phyloP scores from a whole-genome alignment of 2,329 filamentous ascomycete species.

The Microascus cirrosus region DNA sequence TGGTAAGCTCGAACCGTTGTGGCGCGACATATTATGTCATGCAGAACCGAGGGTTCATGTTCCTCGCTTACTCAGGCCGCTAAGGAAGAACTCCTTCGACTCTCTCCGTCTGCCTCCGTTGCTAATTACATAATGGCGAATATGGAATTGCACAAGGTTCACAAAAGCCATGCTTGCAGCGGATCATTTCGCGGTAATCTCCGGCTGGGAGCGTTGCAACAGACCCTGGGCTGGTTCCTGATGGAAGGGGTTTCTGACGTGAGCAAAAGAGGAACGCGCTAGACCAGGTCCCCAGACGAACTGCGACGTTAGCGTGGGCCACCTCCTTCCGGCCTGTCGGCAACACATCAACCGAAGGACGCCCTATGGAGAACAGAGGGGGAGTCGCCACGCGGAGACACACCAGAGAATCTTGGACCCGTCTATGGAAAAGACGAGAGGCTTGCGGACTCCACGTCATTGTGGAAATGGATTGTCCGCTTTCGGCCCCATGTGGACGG shows the following conservation, averaged over 20 bases:
- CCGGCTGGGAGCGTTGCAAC: not conserved
- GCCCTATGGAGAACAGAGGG: too few species aligned
- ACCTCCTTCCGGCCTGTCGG: too few species aligned
- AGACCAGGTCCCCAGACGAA: not conserved
- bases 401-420: too few species aligned
- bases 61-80: too few species aligned
- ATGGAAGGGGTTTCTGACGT: not conserved
- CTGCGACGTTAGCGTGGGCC: not conserved
- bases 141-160: not conserved
- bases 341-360: too few species aligned
- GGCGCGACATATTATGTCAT: not conserved
- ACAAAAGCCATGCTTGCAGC: not conserved
- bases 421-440: too few species aligned
- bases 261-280: not conserved
- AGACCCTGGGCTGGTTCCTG: not conserved
- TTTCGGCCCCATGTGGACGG: not conserved
- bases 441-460: not conserved
- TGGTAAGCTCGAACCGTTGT: not conserved
- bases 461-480: not conserved
- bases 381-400: too few species aligned
- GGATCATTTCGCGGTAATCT: not conserved
- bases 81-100: too few species aligned
- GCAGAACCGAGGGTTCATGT: not conserved
- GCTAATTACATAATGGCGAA: not conserved
- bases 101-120: too few species aligned